Evolutionary conservation across 371 early-diverging fungal species (phyloP).

Genomic region (Gilbertella persicaria): DNA sequence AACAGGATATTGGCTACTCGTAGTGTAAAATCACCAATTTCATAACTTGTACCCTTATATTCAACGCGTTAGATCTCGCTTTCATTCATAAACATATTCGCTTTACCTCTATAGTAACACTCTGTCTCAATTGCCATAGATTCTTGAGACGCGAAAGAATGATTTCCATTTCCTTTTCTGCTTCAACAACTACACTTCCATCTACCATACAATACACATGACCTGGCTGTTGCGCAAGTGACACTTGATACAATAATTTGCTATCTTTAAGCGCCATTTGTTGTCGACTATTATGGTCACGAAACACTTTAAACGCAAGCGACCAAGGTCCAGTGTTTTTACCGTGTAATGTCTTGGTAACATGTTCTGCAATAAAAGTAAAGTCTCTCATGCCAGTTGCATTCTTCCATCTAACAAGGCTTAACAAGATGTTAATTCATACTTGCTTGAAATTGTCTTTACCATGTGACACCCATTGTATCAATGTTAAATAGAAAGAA

Average conservation of each 20-base stretch:
- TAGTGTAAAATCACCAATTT: constrained; percentile 54
- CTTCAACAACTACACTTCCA: constrained; percentile 52
- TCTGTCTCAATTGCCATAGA: constrained; percentile 51
- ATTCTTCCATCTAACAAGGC: constrained; percentile 57
- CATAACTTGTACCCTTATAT: constrained; percentile 48
- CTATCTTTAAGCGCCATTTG: constrained; percentile 28
- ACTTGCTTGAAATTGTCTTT: background rate
- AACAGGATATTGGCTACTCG: constrained; percentile 53
- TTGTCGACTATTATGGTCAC: constrained; percentile 35
- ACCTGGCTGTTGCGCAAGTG: constrained; percentile 47
- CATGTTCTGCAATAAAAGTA: constrained; percentile 47
- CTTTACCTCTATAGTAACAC: constrained; percentile 44
- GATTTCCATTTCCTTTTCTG: constrained; percentile 51
- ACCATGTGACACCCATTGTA: constrained; percentile 43
- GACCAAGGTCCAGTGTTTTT: constrained; percentile 54
- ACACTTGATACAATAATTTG: constrained; percentile 48
- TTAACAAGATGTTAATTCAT: constrained; percentile 13
- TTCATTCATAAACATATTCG: background rate
- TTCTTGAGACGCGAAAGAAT: constrained; percentile 52
- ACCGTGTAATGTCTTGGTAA: constrained; percentile 51
- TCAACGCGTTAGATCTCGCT: background rate
- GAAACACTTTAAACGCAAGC: constrained; percentile 46
- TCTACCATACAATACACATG: constrained; percentile 58
- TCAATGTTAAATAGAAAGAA: background rate
- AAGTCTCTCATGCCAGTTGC: constrained; percentile 57